Conservation (phyloP, 345 rosid species). For the thale cress (Arabidopsis thaliana) region DNA sequence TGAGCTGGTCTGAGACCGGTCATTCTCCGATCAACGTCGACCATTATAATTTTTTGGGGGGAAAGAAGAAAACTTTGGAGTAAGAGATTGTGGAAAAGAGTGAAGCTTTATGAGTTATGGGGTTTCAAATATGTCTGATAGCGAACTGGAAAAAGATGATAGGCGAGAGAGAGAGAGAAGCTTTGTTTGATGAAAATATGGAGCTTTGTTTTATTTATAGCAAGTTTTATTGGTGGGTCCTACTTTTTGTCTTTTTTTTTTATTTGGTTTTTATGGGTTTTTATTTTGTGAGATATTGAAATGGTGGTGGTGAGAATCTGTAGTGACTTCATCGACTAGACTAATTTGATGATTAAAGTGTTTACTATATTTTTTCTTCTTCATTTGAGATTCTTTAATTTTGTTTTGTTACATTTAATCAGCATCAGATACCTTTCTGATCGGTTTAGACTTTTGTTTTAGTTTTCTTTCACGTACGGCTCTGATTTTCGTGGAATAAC, state of each 20-base stretch:
- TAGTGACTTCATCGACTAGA: slow-evolving; percentile 40
- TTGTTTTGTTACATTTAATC: slow-evolving; percentile 4
- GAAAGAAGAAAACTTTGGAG: not conserved
- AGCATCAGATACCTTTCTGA: slow-evolving; percentile 49
- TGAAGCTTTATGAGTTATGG: slow-evolving; percentile 45
- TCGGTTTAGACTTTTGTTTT: slow-evolving; percentile 36
- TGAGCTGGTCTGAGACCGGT: slow-evolving; percentile 88
- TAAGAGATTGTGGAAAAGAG: slow-evolving; percentile 7
- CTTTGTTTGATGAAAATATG: slow-evolving; percentile 25
- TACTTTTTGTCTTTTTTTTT: slow-evolving; percentile 29
- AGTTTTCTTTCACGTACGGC: slow-evolving; percentile 43
- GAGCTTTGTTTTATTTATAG: slow-evolving; percentile 42
- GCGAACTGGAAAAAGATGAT: slow-evolving; percentile 37
- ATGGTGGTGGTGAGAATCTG: slow-evolving; percentile 36
- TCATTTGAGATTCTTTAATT: slow-evolving; percentile 18
- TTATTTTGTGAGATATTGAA: slow-evolving; percentile 25
- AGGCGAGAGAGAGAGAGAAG: slow-evolving; percentile 35
- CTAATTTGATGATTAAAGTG: slow-evolving; percentile 44
- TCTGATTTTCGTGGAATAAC: slow-evolving; percentile 34
- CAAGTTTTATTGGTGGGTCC: slow-evolving; percentile 44
- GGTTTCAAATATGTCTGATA: slow-evolving; percentile 48
- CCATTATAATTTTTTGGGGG: slow-evolving; percentile 56
- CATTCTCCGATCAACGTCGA: slow-evolving; percentile 97
- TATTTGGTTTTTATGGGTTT: not conserved
- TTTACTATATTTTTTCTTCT: slow-evolving; percentile 12